Evolutionary conservation across 2,329 filamentous ascomycete species (phyloP).

Genomic region (Coniochaeta hoffmannii): DNA sequence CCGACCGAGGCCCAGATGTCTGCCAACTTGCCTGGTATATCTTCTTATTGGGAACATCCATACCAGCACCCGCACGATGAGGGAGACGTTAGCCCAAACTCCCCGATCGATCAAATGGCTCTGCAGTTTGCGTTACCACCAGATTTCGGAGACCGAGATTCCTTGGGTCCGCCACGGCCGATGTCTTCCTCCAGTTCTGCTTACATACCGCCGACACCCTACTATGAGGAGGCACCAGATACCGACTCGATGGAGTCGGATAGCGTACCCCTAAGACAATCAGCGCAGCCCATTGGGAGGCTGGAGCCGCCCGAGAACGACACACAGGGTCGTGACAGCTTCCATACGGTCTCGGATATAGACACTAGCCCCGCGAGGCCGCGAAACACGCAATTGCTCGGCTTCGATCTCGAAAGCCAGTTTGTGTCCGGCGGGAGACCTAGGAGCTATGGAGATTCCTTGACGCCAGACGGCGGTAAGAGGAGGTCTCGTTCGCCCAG

Average conservation of each 20-base stretch:
- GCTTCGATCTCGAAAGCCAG: slow-evolving; percentile 50
- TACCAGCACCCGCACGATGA: slow-evolving; percentile 30
- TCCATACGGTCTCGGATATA: slow-evolving; percentile 47
- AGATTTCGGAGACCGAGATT: slow-evolving; percentile 31
- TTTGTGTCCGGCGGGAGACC: slow-evolving; percentile 39
- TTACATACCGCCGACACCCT: slow-evolving; percentile 25
- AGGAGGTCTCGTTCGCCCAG: slow-evolving; percentile 55
- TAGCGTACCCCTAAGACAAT: slow-evolving; percentile 47
- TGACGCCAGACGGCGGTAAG: slow-evolving; percentile 42
- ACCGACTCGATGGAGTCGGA: slow-evolving; percentile 47
- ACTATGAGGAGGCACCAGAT: slow-evolving; percentile 32
- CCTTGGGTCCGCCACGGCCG: slow-evolving; percentile 15
- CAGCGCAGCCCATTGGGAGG: slow-evolving; percentile 47
- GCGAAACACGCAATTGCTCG: slow-evolving; percentile 47
- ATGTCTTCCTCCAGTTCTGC: slow-evolving; percentile 14
- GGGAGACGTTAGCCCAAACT: slow-evolving; percentile 28
- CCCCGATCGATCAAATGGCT: slow-evolving; percentile 45
- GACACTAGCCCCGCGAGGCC: slow-evolving; percentile 46
- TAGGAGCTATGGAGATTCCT: slow-evolving; percentile 49
- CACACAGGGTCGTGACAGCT: slow-evolving; percentile 42
- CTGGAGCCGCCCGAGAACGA: slow-evolving; percentile 32
- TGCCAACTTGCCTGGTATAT: slow-evolving; percentile 33
- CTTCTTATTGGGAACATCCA: slow-evolving; percentile 46
- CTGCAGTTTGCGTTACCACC: slow-evolving; percentile 49
- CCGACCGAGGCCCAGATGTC: slow-evolving; percentile 21